Percentiles rank a stretch among this genome's conserved stretches.
Conservation (phyloP, 2,329 filamentous ascomycete genomes). For the Cladophialophora immunda region DNA sequence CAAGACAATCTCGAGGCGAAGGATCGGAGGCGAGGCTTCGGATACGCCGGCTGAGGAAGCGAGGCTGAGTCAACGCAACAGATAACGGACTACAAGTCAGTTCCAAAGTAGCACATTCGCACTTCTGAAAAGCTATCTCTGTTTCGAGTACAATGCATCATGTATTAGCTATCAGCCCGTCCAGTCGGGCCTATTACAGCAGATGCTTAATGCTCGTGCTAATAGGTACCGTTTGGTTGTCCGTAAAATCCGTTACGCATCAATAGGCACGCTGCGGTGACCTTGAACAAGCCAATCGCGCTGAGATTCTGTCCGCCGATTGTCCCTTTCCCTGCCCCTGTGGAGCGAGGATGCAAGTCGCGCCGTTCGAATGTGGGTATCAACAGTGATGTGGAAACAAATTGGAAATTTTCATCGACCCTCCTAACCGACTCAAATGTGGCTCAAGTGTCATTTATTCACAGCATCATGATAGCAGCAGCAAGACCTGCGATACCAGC, state of each 20-base stretch:
- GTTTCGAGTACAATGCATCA: slow-evolving; percentile 14
- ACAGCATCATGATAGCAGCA: slow-evolving; percentile 54
- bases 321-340: slow-evolving; percentile 22
- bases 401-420: slow-evolving; percentile 27
- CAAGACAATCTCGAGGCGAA: background rate
- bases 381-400: slow-evolving; percentile 38
- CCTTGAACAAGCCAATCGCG: slow-evolving; percentile 27
- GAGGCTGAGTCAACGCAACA: background rate
- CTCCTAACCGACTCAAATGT: slow-evolving; percentile 17
- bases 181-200: slow-evolving; percentile 33
- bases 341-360: slow-evolving; percentile 26
- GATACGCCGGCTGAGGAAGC: background rate
- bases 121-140: background rate
- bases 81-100: background rate
- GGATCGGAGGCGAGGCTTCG: background rate
- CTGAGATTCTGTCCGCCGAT: slow-evolving; percentile 19
- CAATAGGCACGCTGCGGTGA: slow-evolving; percentile 29
- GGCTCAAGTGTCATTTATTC: slow-evolving; percentile 36
- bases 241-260: slow-evolving; percentile 35
- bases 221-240: slow-evolving; percentile 29
- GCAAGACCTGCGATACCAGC: slow-evolving; percentile 53
- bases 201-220: slow-evolving; percentile 27
- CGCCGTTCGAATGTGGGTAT: slow-evolving; percentile 36
- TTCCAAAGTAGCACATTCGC: background rate
- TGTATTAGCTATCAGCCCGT: slow-evolving; percentile 36